A percentile compares a stretch with the other conserved stretches of the same genome.
Conservation (phyloP, 2,329 filamentous ascomycete species). For the Paracoccidioides brasiliensis region DNA sequence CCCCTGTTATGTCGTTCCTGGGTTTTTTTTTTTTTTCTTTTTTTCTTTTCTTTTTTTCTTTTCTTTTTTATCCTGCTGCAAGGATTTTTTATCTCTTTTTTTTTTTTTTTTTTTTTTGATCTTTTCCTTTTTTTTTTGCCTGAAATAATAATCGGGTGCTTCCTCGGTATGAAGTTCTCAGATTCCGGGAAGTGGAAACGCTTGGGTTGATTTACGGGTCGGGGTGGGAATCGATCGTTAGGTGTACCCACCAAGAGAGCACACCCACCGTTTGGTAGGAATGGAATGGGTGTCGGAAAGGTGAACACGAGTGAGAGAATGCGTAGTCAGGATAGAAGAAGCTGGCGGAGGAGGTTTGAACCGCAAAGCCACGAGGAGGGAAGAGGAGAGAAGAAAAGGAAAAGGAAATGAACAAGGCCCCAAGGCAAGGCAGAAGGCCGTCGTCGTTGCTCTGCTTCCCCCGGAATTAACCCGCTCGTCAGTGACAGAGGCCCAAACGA, state of each 20-base stretch:
- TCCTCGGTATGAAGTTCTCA: background rate
- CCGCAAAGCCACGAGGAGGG: background rate
- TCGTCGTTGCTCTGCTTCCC: too few relatives aligned
- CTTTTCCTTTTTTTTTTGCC: background rate
- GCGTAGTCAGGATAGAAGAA: background rate
- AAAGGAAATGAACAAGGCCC: conserved; percentile 4
- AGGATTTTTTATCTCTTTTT: too few relatives aligned
- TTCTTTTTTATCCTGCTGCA: too few relatives aligned
- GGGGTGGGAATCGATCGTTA: background rate
- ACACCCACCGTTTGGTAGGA: background rate
- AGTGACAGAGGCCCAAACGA: too few relatives aligned
- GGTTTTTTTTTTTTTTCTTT: background rate
- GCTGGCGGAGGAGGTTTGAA: background rate
- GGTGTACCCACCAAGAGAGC: background rate
- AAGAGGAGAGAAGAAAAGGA: conserved; percentile 5
- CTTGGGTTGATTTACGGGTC: background rate
- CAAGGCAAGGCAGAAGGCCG: background rate
- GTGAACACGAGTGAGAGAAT: too few relatives aligned
- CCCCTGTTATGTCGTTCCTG: background rate
- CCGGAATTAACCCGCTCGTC: too few relatives aligned
- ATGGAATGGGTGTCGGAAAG: too few relatives aligned
- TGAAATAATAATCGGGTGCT: background rate
- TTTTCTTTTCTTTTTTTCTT: background rate
- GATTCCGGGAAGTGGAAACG: background rate
- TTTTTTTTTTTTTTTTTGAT: background rate